phyloP scores from a whole-genome alignment of 345 rosid species.

The Clausena lansium region DNA sequence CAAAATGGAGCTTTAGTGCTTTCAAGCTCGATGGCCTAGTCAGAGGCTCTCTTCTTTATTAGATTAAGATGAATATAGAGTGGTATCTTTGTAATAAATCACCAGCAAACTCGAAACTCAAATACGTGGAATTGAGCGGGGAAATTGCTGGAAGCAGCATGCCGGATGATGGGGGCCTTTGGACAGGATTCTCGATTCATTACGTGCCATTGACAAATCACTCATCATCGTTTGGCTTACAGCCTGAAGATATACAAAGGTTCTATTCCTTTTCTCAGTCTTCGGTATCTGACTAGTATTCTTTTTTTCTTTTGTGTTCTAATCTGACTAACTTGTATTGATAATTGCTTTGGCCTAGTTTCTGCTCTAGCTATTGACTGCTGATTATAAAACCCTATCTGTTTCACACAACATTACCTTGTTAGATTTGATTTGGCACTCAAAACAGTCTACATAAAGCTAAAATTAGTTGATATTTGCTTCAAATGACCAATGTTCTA shows the following conservation, averaged over 20 bases:
- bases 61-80: too few species aligned
- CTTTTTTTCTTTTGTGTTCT: background rate
- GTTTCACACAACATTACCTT: background rate
- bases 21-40: background rate
- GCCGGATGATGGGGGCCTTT: constrained; percentile 35
- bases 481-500: too few species aligned
- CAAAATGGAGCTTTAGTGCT: background rate
- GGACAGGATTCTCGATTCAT: constrained; percentile 33
- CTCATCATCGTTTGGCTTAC: background rate
- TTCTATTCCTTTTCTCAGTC: background rate
- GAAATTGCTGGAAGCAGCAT: constrained; percentile 49
- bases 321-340: background rate
- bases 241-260: background rate
- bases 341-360: background rate
- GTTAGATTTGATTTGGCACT: background rate
- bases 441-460: background rate
- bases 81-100: too few species aligned
- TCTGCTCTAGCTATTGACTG: background rate
- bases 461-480: too few species aligned
- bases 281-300: background rate
- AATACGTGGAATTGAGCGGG: constrained; percentile 27
- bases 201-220: constrained; percentile 24
- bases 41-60: too few species aligned
- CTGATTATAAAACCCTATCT: background rate
- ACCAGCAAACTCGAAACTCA: background rate